These are phyloP conservation scores for Thermothelomyces thermophilus DNA, from an alignment of 2,329 filamentous ascomycete species.

Conservation along the genomic window DNA sequence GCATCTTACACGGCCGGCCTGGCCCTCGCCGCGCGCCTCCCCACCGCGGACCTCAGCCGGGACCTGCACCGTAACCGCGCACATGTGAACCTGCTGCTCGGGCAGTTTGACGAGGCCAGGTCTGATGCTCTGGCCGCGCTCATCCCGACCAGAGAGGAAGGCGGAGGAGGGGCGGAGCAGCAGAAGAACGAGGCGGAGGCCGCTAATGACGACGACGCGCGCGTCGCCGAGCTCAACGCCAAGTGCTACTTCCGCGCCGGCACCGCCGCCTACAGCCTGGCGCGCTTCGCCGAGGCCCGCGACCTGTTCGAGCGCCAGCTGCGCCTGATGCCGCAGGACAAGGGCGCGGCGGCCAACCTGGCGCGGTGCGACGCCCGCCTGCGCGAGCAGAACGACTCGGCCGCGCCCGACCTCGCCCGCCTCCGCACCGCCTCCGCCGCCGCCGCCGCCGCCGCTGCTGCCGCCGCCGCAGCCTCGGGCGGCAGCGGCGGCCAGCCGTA, in stretches of 20 bases:
- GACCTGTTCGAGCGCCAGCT: not conserved
- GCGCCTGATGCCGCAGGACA: not conserved
- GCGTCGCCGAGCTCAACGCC: constrained; percentile 1
- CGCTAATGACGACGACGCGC: not conserved
- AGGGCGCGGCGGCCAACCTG: not conserved
- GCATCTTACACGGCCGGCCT: not conserved
- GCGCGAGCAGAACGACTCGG: not conserved
- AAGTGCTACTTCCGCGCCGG: constrained; percentile 9
- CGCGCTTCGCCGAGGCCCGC: not conserved
- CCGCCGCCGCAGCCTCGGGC: too few species aligned
- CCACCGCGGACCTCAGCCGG: not conserved
- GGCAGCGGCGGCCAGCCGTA: too few species aligned
- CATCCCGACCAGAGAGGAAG: too few species aligned
- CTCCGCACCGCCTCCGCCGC: too few species aligned
- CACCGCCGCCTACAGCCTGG: constrained; percentile 1
- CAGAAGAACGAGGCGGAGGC: not conserved
- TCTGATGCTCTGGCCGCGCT: constrained; percentile 2
- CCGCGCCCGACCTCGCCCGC: too few species aligned
- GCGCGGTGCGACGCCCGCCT: not conserved
- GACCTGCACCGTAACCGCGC: constrained; percentile 9
- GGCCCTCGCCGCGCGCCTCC: not conserved
- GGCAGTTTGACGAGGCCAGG: not conserved
- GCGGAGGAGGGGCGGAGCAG: too few species aligned
- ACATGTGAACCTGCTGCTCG: constrained; percentile 4
- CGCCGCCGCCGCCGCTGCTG: too few species aligned